These are phyloP conservation scores for Alternaria solani DNA, from an alignment of 2,329 filamentous ascomycete genomes.

Conservation along the genomic window DNA sequence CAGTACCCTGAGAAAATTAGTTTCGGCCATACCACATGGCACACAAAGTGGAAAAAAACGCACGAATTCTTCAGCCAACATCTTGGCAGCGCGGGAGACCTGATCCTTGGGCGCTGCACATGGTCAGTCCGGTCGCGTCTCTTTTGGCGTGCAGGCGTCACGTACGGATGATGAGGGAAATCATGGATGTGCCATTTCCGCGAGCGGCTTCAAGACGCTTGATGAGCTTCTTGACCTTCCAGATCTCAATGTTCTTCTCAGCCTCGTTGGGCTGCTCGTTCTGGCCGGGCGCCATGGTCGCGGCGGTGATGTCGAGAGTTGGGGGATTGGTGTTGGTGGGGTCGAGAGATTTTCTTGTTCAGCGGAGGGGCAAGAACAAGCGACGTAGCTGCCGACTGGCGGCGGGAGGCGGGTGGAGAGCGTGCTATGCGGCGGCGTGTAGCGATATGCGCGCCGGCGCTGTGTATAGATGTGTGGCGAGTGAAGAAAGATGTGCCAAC, in stretches of 20 bases:
- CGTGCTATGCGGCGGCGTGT: slow-evolving; percentile 9
- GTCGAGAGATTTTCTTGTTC: slow-evolving; percentile 27
- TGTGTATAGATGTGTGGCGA: neutral
- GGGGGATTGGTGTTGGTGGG: slow-evolving; percentile 25
- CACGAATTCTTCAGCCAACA: slow-evolving; percentile 98
- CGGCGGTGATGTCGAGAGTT: slow-evolving; percentile 25
- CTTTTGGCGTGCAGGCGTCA: slow-evolving; percentile 27
- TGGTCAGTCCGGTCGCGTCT: slow-evolving; percentile 29
- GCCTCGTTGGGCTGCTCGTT: slow-evolving; percentile 79
- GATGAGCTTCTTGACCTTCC: slow-evolving; percentile 99
- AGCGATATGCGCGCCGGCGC: slow-evolving; percentile 6
- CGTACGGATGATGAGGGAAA: slow-evolving; percentile 97
- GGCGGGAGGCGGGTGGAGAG: slow-evolving; percentile 18
- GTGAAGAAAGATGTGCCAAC: slow-evolving; percentile 1
- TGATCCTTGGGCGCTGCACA: slow-evolving; percentile 91
- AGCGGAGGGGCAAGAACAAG: slow-evolving; percentile 25
- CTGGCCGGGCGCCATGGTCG: slow-evolving; percentile 47
- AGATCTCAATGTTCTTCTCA: slow-evolving; percentile 95
- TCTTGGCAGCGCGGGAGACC: slow-evolving; percentile 94
- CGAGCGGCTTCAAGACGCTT: slow-evolving; percentile 96
- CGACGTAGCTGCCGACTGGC: slow-evolving; percentile 27
- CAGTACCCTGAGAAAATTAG: slow-evolving; percentile 68
- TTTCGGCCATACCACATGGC: neutral
- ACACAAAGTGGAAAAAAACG: neutral
- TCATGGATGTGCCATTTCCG: slow-evolving; percentile 99